Conservation (phyloP, 176 grass and related monocot species). For the Chrysopogon serrulatus region DNA sequence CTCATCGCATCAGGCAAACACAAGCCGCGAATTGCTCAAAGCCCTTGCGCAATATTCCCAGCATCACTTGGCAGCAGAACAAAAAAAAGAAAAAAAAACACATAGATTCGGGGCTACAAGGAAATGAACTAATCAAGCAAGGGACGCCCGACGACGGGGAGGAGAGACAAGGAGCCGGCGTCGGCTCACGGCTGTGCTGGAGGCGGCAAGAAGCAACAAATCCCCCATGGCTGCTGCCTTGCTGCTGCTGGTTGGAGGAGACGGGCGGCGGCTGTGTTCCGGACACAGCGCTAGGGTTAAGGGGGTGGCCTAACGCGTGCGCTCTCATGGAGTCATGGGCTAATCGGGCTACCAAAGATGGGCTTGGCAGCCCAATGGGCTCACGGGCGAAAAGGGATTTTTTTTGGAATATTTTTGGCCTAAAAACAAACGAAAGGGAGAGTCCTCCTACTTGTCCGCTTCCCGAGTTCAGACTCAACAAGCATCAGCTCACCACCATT, state of each 20-base stretch:
- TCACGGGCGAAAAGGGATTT: background rate
- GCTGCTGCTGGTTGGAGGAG: background rate
- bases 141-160: background rate
- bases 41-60: conserved; percentile 71
- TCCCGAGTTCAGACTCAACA: background rate
- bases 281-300: background rate
- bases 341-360: background rate
- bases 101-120: background rate
- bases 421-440: background rate
- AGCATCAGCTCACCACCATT: background rate
- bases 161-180: background rate
- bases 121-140: background rate
- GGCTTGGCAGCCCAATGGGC: background rate
- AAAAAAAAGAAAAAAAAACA: background rate
- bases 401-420: too few species aligned
- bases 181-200: background rate
- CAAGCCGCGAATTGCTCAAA: conserved; percentile 43
- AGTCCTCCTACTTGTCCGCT: background rate
- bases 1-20: conserved; percentile 52
- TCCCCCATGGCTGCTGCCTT: background rate
- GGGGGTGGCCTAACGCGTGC: too few species aligned
- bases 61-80: conserved; percentile 47
- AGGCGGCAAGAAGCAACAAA: background rate
- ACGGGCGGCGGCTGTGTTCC: background rate
- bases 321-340: background rate